Percentiles rank a stretch among this genome's conserved stretches.
Conservation (phyloP, 495 filamentous ascomycete genomes). For the Aspergillus affinis region DNA sequence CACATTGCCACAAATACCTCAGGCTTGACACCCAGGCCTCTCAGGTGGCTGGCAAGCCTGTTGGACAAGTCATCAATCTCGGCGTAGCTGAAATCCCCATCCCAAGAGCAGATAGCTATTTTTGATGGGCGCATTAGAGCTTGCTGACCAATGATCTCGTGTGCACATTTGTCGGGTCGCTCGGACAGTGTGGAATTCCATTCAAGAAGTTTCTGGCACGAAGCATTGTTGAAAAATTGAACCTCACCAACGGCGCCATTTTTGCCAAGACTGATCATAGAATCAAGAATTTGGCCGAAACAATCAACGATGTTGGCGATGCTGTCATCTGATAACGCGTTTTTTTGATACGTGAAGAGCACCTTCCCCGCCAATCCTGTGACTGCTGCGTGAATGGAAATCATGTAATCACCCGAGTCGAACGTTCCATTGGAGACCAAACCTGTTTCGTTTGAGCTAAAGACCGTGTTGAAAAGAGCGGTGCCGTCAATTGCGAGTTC, state of each 20-base stretch:
- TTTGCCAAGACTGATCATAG: not conserved
- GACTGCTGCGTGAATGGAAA: constrained; percentile 59
- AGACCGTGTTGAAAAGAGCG: constrained; percentile 52
- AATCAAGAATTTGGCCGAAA: constrained; percentile 34
- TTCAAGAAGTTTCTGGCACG: constrained; percentile 30
- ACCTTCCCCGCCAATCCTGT: constrained; percentile 33
- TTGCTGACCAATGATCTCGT: constrained; percentile 49
- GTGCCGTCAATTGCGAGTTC: constrained; percentile 36
- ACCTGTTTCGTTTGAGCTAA: constrained; percentile 14
- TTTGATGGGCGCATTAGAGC: constrained; percentile 30
- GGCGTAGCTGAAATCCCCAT: constrained; percentile 47
- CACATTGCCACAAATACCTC: constrained; percentile 52
- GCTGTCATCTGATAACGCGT: constrained; percentile 35
- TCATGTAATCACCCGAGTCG: constrained; percentile 46
- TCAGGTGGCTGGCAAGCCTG: constrained; percentile 36
- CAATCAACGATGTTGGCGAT: constrained; percentile 42
- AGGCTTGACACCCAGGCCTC: constrained; percentile 41
- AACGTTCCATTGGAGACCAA: constrained; percentile 2
- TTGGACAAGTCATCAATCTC: constrained; percentile 41
- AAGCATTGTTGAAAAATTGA: constrained; percentile 31
- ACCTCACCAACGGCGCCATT: constrained; percentile 25
- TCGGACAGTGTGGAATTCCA: constrained; percentile 38
- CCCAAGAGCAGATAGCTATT: constrained; percentile 47
- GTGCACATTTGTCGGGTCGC: constrained; percentile 41
- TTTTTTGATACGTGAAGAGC: constrained; percentile 40